Conservation (phyloP, 805 yeast species). For the Lipomyces yamanashiensis region DNA sequence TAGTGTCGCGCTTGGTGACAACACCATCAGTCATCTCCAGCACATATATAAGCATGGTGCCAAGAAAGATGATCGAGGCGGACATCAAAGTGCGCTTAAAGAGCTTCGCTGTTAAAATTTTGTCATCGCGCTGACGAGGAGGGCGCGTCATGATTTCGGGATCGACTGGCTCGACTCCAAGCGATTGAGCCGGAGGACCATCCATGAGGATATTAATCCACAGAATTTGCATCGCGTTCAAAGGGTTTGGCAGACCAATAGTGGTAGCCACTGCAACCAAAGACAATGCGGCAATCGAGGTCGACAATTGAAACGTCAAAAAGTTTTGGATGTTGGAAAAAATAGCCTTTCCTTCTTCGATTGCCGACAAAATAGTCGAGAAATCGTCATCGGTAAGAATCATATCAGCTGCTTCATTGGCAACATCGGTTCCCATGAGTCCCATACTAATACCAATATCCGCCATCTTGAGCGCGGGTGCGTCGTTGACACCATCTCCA, state of each 20-base stretch:
- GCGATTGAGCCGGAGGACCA: slow-evolving; percentile 83
- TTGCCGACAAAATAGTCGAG: slow-evolving; percentile 88
- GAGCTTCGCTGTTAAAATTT: slow-evolving; percentile 73
- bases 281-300: slow-evolving; percentile 69
- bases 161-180: slow-evolving; percentile 69
- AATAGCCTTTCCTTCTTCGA: slow-evolving; percentile 97
- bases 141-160: slow-evolving; percentile 67
- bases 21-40: slow-evolving; percentile 83
- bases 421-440: slow-evolving; percentile 94
- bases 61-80: slow-evolving; percentile 75
- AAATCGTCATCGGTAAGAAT: slow-evolving; percentile 96
- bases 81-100: slow-evolving; percentile 75
- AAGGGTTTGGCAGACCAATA: slow-evolving; percentile 56
- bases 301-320: slow-evolving; percentile 92
- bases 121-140: slow-evolving; percentile 82
- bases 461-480: slow-evolving; percentile 95
- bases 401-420: slow-evolving; percentile 98
- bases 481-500: slow-evolving; percentile 99
- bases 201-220: slow-evolving; percentile 81
- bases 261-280: slow-evolving; percentile 42
- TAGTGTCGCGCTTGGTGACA: slow-evolving; percentile 92
- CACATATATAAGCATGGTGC: slow-evolving; percentile 85
- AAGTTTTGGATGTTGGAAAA: slow-evolving; percentile 92
- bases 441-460: slow-evolving; percentile 92
- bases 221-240: slow-evolving; percentile 77